Evolutionary conservation across 1,284 basidiomycete genomes (phyloP).

Genomic region (Sphagnurus paluster): DNA sequence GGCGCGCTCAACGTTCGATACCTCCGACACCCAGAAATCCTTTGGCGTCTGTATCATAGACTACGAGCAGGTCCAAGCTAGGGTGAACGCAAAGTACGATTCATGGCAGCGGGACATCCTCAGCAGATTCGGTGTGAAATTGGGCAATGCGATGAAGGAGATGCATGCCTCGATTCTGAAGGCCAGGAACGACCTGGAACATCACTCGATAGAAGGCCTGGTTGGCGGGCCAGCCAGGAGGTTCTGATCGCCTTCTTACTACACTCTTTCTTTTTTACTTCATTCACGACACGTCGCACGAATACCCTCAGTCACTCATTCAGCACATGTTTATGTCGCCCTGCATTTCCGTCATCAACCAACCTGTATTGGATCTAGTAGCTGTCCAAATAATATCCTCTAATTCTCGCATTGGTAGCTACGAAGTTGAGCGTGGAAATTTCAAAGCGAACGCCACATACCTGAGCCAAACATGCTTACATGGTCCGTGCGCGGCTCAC

Average conservation of each 20-base stretch:
- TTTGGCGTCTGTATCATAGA: conserved; percentile 95
- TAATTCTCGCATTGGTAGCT: too few relatives aligned
- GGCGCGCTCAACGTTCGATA: conserved; percentile 94
- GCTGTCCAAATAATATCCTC: conserved; percentile 4
- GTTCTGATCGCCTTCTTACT: conserved; percentile 28
- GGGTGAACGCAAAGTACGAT: conserved; percentile 98
- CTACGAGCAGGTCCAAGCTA: conserved; percentile 96
- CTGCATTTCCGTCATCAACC: conserved; percentile 5
- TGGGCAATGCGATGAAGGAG: conserved; percentile 94
- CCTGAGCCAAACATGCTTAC: background rate
- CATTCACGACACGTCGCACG: conserved; percentile 6
- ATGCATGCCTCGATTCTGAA: conserved; percentile 92
- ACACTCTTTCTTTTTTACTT: conserved; percentile 5
- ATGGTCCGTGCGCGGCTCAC: conserved; percentile 41
- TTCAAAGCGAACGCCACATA: too few relatives aligned
- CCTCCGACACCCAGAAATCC: conserved; percentile 87
- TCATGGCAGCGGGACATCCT: conserved; percentile 96
- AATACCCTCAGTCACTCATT: conserved; percentile 20
- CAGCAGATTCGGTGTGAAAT: conserved; percentile 87
- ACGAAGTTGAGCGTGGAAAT: too few relatives aligned
- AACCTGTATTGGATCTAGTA: conserved; percentile 14
- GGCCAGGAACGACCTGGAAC: conserved; percentile 92
- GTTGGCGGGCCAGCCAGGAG: conserved; percentile 35
- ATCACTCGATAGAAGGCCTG: conserved; percentile 69
- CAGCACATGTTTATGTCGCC: conserved; percentile 10